These are phyloP conservation scores for Plasmopara viticola DNA, from an alignment of 352 stramenopile species.

Conservation along the genomic window DNA sequence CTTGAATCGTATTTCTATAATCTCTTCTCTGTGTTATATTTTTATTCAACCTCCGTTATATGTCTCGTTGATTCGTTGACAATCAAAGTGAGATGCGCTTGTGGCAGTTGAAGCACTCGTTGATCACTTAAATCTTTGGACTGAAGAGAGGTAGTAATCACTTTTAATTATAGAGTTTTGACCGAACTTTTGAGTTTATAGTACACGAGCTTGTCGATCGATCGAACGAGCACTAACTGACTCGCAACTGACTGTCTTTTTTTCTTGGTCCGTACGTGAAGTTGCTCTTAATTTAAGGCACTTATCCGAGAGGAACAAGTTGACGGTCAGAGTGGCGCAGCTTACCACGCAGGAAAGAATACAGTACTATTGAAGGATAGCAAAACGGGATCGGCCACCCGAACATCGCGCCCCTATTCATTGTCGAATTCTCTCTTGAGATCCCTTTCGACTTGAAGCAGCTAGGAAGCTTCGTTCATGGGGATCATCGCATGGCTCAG, in stretches of 20 bases:
- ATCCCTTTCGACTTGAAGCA: not conserved
- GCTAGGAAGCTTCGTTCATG: slow-evolving; percentile 24
- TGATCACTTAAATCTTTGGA: too few relatives aligned
- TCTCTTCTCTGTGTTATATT: too few relatives aligned
- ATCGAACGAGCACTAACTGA: too few relatives aligned
- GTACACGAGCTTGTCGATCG: too few relatives aligned
- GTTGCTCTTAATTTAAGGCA: slow-evolving; percentile 10
- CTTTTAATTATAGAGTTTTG: too few relatives aligned
- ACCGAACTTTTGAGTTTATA: too few relatives aligned
- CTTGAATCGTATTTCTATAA: too few relatives aligned
- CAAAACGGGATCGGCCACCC: slow-evolving; percentile 4
- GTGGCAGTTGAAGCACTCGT: too few relatives aligned
- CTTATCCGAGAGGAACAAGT: slow-evolving; percentile 15
- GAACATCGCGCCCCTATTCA: slow-evolving; percentile 4
- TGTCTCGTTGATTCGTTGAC: too few relatives aligned
- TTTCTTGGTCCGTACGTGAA: slow-evolving; percentile 11
- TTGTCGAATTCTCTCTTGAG: slow-evolving; percentile 12
- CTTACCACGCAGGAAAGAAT: slow-evolving; percentile 12
- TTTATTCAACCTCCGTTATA: too few relatives aligned
- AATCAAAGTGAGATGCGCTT: too few relatives aligned
- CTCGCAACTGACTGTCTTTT: not conserved
- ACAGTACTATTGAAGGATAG: slow-evolving; percentile 1
- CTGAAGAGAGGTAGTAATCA: too few relatives aligned
- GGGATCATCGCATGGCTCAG: slow-evolving; percentile 54
- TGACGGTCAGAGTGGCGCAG: slow-evolving; percentile 7